Evolutionary conservation across 805 yeast species (phyloP).

Genomic region (Metschnikowia sp.): DNA sequence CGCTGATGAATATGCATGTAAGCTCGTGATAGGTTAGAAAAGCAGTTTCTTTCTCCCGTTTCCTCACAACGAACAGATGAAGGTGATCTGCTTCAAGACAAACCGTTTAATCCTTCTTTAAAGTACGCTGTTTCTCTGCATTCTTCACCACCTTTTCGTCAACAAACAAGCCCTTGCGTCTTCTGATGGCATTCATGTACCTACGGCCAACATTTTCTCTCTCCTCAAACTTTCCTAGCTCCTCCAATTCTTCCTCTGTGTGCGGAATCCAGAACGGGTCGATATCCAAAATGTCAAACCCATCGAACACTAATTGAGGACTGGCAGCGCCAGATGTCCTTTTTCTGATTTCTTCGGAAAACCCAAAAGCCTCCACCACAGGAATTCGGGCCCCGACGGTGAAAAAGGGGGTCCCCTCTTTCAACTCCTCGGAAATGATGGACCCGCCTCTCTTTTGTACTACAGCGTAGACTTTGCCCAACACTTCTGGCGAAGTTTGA

Average conservation of each 20-base stretch:
- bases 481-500: constrained; percentile 90
- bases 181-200: constrained; percentile 79
- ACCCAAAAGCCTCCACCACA: constrained; percentile 94
- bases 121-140: constrained; percentile 91
- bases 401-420: constrained; percentile 97
- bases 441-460: constrained; percentile 85
- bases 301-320: constrained; percentile 90
- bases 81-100: too few species aligned
- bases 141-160: constrained; percentile 87
- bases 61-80: too few species aligned
- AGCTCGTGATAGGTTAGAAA: too few species aligned
- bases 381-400: constrained; percentile 82
- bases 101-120: constrained; percentile 57
- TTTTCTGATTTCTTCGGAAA: constrained; percentile 90
- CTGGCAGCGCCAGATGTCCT: constrained; percentile 95
- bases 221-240: constrained; percentile 88
- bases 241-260: constrained; percentile 93
- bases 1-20: too few species aligned
- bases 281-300: constrained; percentile 79
- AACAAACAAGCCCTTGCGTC: constrained; percentile 82
- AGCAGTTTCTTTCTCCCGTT: too few species aligned
- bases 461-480: constrained; percentile 94
- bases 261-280: constrained; percentile 99
- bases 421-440: constrained; percentile 88
- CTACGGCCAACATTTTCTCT: constrained; percentile 85